Evolutionary conservation across 108 stramenopile species (phyloP), one percentile per base, ranked within the genome.

Genomic region (Nitzschia inconspicua): DNA sequence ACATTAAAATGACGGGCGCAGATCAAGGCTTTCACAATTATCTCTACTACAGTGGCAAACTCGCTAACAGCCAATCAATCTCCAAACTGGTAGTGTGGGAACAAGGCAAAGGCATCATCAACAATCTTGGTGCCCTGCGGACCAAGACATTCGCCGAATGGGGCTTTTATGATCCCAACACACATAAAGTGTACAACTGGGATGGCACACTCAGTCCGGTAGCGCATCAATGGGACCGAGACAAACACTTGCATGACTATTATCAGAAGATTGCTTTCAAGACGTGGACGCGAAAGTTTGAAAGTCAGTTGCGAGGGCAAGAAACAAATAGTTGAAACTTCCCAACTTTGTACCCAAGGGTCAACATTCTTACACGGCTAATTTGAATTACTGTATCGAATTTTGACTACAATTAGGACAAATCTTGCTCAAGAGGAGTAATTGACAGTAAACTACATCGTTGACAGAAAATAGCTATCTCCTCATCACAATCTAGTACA

Each of bases 21-120:
- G n/a, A n/a, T n/a, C n/a, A n/a, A n/a, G n/a, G n/a, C n/a, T 89
- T 93, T 48, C 91, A 92, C 49, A 92, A 93, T 51, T 83, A 86
- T 69, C 44, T 82, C 6, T 91, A 85, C 52, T 87, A 91, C 60
- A 72, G 72, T 56, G 68, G 80, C 24, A 76, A 82, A 53, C 57
- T 89, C 26, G 48, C 60, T 26, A 67, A 63, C 32, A 74, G 71
- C 18, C 63, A 53, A 36, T 70, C 77, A 8, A 92, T 92, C 59
- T 36, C 30, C 0, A 72, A 73, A 35, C 43, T 92, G 14, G 62
- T 83, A 4, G 84, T 89, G 5, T 83, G 80, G 69, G 82, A 85
- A 56, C 91, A 93, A 67, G 91, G 91, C 7, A 72, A 80, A 30
- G 88, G 91, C 11, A 76, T 79, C 26, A 85, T 93, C 55, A 93